These are phyloP conservation scores for Nigrospora oryzae DNA, from an alignment of 2,329 filamentous ascomycete species.

Conservation along the genomic window DNA sequence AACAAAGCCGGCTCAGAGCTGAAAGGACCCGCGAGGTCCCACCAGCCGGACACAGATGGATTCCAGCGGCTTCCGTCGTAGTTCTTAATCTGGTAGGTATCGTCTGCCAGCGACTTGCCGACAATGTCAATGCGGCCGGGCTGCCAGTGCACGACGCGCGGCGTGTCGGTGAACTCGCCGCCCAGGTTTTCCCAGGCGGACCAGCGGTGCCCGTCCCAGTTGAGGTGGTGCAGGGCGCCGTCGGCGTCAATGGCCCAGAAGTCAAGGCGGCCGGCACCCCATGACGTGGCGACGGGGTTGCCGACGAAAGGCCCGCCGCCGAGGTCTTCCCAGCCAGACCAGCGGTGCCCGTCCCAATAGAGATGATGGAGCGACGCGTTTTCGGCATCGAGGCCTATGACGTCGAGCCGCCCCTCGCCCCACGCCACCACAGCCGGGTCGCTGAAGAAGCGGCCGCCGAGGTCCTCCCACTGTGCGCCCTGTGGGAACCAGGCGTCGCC, in stretches of 20 bases:
- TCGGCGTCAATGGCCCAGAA: conserved; percentile 8
- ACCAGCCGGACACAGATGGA: conserved; percentile 7
- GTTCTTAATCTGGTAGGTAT: conserved; percentile 8
- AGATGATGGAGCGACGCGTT: conserved; percentile 7
- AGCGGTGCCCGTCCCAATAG: conserved; percentile 6
- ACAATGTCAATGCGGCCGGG: conserved; percentile 9
- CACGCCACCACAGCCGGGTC: conserved; percentile 8
- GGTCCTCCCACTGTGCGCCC: conserved; percentile 7
- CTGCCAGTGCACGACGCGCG: conserved; percentile 9
- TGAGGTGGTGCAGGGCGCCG: conserved; percentile 8
- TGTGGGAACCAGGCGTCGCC: conserved; percentile 3
- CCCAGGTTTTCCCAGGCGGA: conserved; percentile 10
- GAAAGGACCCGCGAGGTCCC: conserved; percentile 8
- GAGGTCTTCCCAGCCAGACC: conserved; percentile 12
- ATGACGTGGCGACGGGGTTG: conserved; percentile 8
- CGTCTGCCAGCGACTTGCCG: conserved; percentile 6
- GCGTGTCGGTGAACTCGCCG: conserved; percentile 11
- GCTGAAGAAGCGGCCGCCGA: conserved; percentile 8
- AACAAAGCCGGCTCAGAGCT: conserved; percentile 8
- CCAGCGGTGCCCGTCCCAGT: conserved; percentile 9
- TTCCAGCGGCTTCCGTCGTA: conserved; percentile 9
- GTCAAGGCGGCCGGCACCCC: conserved; percentile 9
- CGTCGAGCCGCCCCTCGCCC: conserved; percentile 7
- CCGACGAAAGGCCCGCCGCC: conserved; percentile 9
- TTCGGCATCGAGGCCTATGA: conserved; percentile 6